Conservation (phyloP, 805 yeast species). For the Lachancea waltii region DNA sequence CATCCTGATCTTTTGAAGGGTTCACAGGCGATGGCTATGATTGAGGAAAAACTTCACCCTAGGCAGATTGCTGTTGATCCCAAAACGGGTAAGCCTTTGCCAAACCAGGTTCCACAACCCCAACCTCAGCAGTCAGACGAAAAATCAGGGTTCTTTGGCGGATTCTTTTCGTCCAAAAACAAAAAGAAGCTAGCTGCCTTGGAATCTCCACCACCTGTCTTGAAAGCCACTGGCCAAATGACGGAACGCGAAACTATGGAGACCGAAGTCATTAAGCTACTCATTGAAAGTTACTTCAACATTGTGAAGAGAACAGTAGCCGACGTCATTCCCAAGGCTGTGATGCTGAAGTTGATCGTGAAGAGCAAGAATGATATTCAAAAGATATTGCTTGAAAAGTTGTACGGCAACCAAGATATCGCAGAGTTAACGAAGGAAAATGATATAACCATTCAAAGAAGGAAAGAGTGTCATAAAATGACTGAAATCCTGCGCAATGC, state of each 20-base stretch:
- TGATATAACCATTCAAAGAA: slow-evolving; percentile 85
- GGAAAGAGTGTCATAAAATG: slow-evolving; percentile 93
- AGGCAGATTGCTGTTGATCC: slow-evolving; percentile 79
- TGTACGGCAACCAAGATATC: slow-evolving; percentile 70
- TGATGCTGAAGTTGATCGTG: slow-evolving; percentile 85
- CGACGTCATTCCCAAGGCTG: slow-evolving; percentile 90
- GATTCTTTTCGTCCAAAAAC: slow-evolving; percentile 86
- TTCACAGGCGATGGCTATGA: slow-evolving; percentile 88
- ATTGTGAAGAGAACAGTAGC: slow-evolving; percentile 92
- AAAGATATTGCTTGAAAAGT: slow-evolving; percentile 77
- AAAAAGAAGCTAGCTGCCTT: slow-evolving; percentile 89
- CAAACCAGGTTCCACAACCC: slow-evolving; percentile 31
- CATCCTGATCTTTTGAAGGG: slow-evolving; percentile 96
- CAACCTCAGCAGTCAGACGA: slow-evolving; percentile 36
- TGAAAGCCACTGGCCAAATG: slow-evolving; percentile 85
- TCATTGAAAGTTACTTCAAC: slow-evolving; percentile 82
- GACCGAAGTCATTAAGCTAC: slow-evolving; percentile 91
- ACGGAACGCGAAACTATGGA: slow-evolving; percentile 95
- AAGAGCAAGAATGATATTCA: slow-evolving; percentile 84
- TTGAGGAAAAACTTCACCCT: slow-evolving; percentile 70
- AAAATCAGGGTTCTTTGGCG: slow-evolving; percentile 81
- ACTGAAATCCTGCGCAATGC: slow-evolving; percentile 88
- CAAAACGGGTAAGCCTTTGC: slow-evolving; percentile 78
- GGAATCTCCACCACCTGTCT: slow-evolving; percentile 96
- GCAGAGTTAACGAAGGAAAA: slow-evolving; percentile 82